Conservation (phyloP, 2,329 filamentous ascomycete species). For the Fusarium sp. region DNA sequence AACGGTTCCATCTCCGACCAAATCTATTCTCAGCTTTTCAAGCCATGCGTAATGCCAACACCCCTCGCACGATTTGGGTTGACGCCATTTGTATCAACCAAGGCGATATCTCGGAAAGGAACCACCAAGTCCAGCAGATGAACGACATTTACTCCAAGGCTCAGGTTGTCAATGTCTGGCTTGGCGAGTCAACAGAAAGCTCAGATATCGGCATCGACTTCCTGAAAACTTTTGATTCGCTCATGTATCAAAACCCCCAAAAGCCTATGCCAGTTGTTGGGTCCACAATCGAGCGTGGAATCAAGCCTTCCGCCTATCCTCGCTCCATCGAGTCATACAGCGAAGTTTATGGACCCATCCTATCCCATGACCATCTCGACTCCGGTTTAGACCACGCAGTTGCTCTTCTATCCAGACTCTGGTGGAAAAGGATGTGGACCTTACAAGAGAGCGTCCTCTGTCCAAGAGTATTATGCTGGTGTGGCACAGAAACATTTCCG, state of each 20-base stretch:
- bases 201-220: neutral
- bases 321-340: neutral
- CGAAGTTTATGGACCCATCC: constrained; percentile 3
- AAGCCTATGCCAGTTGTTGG: neutral
- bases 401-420: neutral
- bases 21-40: constrained; percentile 7
- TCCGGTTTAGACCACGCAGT: neutral
- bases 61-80: neutral
- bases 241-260: neutral
- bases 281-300: neutral
- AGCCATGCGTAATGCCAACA: neutral
- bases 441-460: constrained; percentile 16
- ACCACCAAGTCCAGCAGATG: constrained; percentile 12
- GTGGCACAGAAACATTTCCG: neutral
- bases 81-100: neutral
- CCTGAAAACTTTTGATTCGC: neutral
- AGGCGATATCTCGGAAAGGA: constrained; percentile 1
- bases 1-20: neutral
- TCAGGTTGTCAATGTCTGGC: constrained; percentile 2
- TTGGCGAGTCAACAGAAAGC: neutral
- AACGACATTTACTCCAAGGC: constrained; percentile 14
- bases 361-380: neutral
- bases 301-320: neutral
- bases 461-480: constrained; percentile 12
- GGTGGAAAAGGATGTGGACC: constrained; percentile 24